Conservation (phyloP, 371 early-diverging fungal species). For the Dichotomocladium elegans region DNA sequence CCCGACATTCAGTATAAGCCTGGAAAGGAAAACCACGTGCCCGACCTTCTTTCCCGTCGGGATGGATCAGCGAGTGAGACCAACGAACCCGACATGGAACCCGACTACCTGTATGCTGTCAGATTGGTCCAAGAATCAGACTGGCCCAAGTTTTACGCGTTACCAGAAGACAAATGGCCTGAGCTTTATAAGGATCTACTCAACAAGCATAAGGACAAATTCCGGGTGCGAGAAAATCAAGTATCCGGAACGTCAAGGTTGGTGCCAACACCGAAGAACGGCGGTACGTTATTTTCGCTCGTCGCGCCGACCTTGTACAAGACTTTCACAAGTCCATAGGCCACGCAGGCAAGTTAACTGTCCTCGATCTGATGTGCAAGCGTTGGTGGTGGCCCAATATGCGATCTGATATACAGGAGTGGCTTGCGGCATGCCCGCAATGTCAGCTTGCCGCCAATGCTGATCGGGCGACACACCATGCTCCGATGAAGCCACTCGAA, state of each 20-base stretch:
- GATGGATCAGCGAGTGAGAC: background rate
- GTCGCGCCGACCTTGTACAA: conserved; percentile 3
- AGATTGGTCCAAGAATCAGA: background rate
- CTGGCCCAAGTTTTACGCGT: conserved; percentile 3
- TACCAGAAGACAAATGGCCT: background rate
- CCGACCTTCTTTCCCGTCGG: no score
- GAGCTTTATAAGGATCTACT: background rate
- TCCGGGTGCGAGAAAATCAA: background rate
- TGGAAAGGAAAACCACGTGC: no score
- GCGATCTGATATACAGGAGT: no score
- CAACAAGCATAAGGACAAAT: background rate
- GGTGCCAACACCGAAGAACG: background rate
- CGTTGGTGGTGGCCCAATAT: no score
- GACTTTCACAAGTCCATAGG: conserved; percentile 20
- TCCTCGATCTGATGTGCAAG: conserved; percentile 16
- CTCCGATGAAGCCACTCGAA: conserved; percentile 8
- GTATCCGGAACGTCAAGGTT: background rate
- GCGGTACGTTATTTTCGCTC: no score
- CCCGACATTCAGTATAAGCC: no score
- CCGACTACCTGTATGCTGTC: conserved; percentile 11
- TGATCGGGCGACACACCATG: no score
- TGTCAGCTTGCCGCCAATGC: no score
- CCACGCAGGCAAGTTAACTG: conserved; percentile 11
- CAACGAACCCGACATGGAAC: background rate
- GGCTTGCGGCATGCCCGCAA: no score